Percentiles rank a stretch among this genome's conserved stretches.
Conservation (phyloP, 441 rosid genomes). For the Eruca vesicaria region DNA sequence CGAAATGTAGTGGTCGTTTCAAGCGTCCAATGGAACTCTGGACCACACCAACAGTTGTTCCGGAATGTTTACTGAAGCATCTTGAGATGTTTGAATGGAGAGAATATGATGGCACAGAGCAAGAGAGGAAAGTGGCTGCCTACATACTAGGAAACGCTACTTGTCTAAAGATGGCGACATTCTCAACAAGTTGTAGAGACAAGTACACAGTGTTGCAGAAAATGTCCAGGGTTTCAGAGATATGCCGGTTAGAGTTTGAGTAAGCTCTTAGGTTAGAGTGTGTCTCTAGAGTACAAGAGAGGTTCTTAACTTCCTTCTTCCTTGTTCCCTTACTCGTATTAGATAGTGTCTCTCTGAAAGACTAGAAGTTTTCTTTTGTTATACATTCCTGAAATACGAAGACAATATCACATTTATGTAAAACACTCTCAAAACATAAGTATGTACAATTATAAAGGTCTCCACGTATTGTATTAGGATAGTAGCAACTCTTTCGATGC, state of each 20-base stretch:
- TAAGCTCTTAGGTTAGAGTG: background rate
- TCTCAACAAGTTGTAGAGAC: background rate
- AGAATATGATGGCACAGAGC: constrained; percentile 14
- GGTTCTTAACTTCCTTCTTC: background rate
- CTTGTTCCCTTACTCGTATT: background rate
- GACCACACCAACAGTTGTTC: background rate
- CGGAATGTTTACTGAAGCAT: constrained; percentile 2
- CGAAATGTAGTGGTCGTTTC: background rate
- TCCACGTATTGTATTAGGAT: too few relatives aligned
- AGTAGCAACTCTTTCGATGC: too few relatives aligned
- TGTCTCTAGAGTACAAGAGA: background rate
- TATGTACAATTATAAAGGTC: too few relatives aligned
- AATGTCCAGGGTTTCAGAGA: constrained; percentile 3
- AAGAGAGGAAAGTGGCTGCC: constrained; percentile 10
- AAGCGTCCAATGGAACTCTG: background rate
- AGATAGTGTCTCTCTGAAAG: background rate
- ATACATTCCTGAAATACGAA: too few relatives aligned
- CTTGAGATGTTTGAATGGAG: constrained; percentile 22
- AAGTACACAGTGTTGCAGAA: background rate
- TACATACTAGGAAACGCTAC: constrained; percentile 20
- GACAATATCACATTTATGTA: too few relatives aligned
- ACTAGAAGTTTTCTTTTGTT: background rate
- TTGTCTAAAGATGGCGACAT: constrained; percentile 13
- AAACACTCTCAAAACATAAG: too few relatives aligned
- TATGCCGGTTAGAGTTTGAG: background rate